phyloP scores from a whole-genome alignment of 768 basidiomycete species.

The Cystofilobasidium capitatum region DNA sequence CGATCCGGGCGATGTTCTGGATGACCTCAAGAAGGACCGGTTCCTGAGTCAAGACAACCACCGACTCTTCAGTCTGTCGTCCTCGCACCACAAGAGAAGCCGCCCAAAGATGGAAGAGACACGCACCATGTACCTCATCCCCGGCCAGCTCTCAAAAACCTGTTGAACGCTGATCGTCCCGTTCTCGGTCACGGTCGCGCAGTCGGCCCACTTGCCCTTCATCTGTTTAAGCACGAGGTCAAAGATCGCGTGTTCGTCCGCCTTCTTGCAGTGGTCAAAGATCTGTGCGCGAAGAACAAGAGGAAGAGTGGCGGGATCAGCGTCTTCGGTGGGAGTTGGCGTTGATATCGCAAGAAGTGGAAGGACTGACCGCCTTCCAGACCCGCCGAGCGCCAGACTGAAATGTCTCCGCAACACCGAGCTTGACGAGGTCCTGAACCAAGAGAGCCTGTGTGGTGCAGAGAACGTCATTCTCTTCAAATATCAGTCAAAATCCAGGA shows the following conservation, averaged over 20 bases:
- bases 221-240: slow-evolving; percentile 33
- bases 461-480: neutral
- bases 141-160: slow-evolving; percentile 36
- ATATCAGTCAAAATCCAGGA: too few relatives aligned
- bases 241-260: slow-evolving; percentile 31
- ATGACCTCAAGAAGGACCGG: slow-evolving; percentile 36
- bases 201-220: slow-evolving; percentile 34
- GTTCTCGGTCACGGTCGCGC: slow-evolving; percentile 36
- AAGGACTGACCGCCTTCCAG: slow-evolving; percentile 34
- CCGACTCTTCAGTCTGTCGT: too few relatives aligned
- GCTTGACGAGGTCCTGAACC: slow-evolving; percentile 32
- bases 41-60: too few relatives aligned
- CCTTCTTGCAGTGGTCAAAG: slow-evolving; percentile 31
- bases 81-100: neutral
- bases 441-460: slow-evolving; percentile 28
- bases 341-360: neutral
- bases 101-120: too few relatives aligned
- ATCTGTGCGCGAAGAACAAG: neutral
- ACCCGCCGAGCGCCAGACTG: slow-evolving; percentile 36
- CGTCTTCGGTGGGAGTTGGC: too few relatives aligned
- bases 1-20: slow-evolving; percentile 32
- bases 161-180: slow-evolving; percentile 36
- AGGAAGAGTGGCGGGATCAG: neutral
- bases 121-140: slow-evolving; percentile 32
- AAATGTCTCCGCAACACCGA: slow-evolving; percentile 35